Base-by-base conservation (phyloP, 306 rosid genomes). In the Gastrolobium villosum region DNA sequence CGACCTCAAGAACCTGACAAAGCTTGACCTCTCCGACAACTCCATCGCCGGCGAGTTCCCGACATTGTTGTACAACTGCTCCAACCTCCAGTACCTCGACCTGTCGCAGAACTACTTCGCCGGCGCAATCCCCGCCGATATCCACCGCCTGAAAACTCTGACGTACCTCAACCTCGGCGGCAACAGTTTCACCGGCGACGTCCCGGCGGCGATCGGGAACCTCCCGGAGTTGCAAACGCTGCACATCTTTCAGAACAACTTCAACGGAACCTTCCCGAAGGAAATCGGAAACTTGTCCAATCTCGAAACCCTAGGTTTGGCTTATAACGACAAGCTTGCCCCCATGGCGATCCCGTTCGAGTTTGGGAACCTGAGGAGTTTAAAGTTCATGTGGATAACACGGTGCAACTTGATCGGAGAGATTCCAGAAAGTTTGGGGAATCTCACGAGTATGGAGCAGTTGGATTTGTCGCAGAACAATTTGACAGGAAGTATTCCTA, bases 11-110 rank as follows among this genome's bases (percentile, higher is more conserved):
- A 81, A 68, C 71, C 94, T 94, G 54, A 44, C 79, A 2, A 28
- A 3, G 59, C 89, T 94, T 3, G 52, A 82, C 83, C 82, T 94
- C 78, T 44, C 93, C 14, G 55, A 68, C 76, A 94, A 94, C 84
- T 79, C 52, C 78, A 82, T 94, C 76, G 76, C 87, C 55, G 97
- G 94, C 5, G 90, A 70, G 65, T 94, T 94, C 15, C 96, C 98
- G 5, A 68, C 64, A 36, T 41, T 43, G 61, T 79, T 94, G n/a
- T 84, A 80, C 89, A 87, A 81, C 81, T 94, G 98, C 83, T 83
- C 90, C 69, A 87, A 72, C 48, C 97, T 94, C 84, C 83, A 5
- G 10, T 5, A 34, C 73, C 94, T 94, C 35, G 86, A 89, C 82
- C 91, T 92, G 3, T 90, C 97, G 0, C 81, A 79, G 32, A 94